Percentiles rank a stretch among this genome's conserved stretches.
These are phyloP conservation scores for Penicillium bialowiezense DNA, from an alignment of 495 filamentous ascomycete species.

Conservation along the genomic window DNA sequence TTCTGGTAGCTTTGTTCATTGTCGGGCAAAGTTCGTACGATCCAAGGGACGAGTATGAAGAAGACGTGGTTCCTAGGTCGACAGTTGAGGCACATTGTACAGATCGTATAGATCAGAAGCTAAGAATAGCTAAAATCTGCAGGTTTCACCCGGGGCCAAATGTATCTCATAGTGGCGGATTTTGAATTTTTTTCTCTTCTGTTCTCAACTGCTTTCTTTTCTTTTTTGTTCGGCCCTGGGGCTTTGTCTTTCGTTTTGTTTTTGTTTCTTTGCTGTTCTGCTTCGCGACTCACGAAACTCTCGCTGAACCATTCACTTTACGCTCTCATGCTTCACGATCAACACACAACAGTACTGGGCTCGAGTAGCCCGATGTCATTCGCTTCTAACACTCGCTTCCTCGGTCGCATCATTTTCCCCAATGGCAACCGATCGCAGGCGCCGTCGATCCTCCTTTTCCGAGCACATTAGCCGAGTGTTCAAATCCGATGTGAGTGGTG, in stretches of 20 bases:
- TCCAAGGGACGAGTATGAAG: no score
- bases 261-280: neutral
- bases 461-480: conserved; percentile 36
- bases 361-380: neutral
- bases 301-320: no score
- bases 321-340: neutral
- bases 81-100: no score
- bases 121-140: conserved; percentile 21
- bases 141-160: conserved; percentile 18
- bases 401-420: conserved; percentile 7
- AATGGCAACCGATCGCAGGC: conserved; percentile 21
- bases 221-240: neutral
- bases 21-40: no score
- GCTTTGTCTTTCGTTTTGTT: conserved; percentile 2
- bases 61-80: no score
- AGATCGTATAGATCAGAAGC: neutral
- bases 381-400: conserved; percentile 1
- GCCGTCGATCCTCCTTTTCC: conserved; percentile 35
- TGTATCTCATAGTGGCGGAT: conserved; percentile 12
- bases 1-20: no score
- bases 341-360: neutral
- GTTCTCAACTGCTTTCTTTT: conserved; percentile 4
- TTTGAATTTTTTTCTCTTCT: conserved; percentile 13
- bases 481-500: conserved; percentile 22
- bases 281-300: neutral